Percentiles rank a stretch among this genome's conserved stretches.
phyloP scores from a whole-genome alignment of 2,329 filamentous ascomycete species.

The Neofusicoccum kwambonambiense region DNA sequence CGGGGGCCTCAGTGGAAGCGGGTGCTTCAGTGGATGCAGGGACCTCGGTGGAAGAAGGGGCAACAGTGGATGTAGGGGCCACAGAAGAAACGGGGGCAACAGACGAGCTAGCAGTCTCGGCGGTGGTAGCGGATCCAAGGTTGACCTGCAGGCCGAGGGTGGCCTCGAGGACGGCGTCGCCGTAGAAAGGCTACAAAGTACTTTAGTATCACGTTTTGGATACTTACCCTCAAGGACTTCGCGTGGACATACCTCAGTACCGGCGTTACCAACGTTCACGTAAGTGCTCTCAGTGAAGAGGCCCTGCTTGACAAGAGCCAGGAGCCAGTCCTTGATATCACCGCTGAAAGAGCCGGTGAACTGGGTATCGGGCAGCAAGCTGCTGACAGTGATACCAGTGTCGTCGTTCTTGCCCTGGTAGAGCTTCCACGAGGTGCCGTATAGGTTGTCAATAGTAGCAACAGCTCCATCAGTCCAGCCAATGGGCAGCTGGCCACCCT shows the following conservation, averaged over 20 bases:
- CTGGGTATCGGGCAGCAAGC: constrained; percentile 38
- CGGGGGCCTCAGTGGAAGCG: not conserved
- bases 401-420: constrained; percentile 45
- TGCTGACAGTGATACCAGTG: constrained; percentile 45
- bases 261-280: constrained; percentile 47
- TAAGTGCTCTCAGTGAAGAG: constrained; percentile 39
- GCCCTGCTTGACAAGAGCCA: constrained; percentile 35
- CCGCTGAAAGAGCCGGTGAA: constrained; percentile 40
- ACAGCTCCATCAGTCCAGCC: constrained; percentile 38
- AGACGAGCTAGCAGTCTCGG: constrained; percentile 5
- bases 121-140: constrained; percentile 3
- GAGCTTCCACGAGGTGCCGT: constrained; percentile 36
- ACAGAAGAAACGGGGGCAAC: constrained; percentile 7
- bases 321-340: constrained; percentile 45
- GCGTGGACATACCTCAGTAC: constrained; percentile 22
- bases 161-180: constrained; percentile 25
- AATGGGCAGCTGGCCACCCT: constrained; percentile 45
- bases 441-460: constrained; percentile 27
- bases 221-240: no score
- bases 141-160: constrained; percentile 25
- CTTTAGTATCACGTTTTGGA: no score
- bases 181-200: constrained; percentile 23
- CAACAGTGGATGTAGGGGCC: not conserved
- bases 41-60: not conserved
- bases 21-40: not conserved